A percentile compares a stretch with the other conserved stretches of the same genome.
Conservation (phyloP, 768 basidiomycete genomes). For the Boletus barrowsii region DNA sequence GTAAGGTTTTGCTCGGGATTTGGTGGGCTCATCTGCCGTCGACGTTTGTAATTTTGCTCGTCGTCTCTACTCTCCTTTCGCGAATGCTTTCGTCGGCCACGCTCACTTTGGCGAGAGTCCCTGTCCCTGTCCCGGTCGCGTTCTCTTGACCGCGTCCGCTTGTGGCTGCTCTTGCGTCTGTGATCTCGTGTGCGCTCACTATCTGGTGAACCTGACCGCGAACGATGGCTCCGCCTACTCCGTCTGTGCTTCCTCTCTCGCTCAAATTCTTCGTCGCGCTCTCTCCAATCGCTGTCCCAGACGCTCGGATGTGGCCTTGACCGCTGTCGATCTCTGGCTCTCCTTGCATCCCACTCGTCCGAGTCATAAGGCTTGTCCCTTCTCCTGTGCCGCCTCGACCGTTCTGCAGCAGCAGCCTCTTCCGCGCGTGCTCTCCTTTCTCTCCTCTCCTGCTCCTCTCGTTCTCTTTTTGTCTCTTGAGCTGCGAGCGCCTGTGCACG, state of each 20-base stretch:
- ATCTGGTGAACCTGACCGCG: conserved; percentile 29
- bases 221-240: conserved; percentile 26
- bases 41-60: conserved; percentile 15
- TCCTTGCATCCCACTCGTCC: conserved; percentile 36
- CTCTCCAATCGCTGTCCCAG: conserved; percentile 46
- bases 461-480: conserved; percentile 65
- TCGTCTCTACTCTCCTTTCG: conserved; percentile 22
- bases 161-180: conserved; percentile 20
- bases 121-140: conserved; percentile 8
- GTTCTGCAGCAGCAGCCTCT: conserved; percentile 72
- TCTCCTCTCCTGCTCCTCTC: conserved; percentile 60
- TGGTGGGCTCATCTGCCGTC: conserved; percentile 21
- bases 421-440: conserved; percentile 67
- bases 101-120: conserved; percentile 15
- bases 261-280: conserved; percentile 34
- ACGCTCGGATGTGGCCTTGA: conserved; percentile 40
- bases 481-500: conserved; percentile 70
- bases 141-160: conserved; percentile 18
- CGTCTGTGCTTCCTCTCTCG: conserved; percentile 17
- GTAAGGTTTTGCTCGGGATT: background rate
- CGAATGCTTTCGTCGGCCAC: conserved; percentile 23
- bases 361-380: conserved; percentile 25
- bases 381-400: conserved; percentile 40
- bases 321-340: conserved; percentile 40
- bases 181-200: conserved; percentile 19